Base-by-base conservation (phyloP, 257 asterid genomes). In the Ballota nigra region DNA sequence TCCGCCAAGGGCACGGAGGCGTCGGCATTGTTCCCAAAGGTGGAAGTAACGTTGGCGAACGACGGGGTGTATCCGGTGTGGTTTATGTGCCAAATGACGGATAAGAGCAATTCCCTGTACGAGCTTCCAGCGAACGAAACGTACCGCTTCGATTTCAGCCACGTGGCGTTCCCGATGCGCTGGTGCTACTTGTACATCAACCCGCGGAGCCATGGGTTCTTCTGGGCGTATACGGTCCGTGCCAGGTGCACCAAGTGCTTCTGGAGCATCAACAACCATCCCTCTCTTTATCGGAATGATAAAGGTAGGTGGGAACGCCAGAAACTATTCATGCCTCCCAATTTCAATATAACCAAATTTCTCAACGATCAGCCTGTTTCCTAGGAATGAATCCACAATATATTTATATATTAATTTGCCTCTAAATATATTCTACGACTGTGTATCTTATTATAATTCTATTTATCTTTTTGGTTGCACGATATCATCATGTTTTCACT, bases 141-240 rank as follows among this genome's bases (percentile, higher is more conserved):
- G 8, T 81, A 79, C 60, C 69, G 81, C 0, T 83, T 81, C 79
- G 11, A 2, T 0, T 81, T 86, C 72, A 6, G 1, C 0, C 92
- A 86, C 9, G 29, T 78, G n/a, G 92, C 87, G 0, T 86, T 82
- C 16, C 92, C 92, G 2, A 82, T 86, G 92, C 79, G 92, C 26
- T 86, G 89, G 92, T 86, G 92, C 78, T 86, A 73, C 87, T 15
- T 86, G 52, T 84, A 74, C 84, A 69, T 84, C 40, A 74, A 65
- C 70, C 70, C 26, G 0, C 19, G 6, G 1, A 76, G 55, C 68
- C 72, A 86, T 0, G 89, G 92, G 1, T 86, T 86, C 78, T 86
- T 86, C 69, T 86, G 87, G 87, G 92, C 83, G 0, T 86, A 80
- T 33, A 76, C 89, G 10, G 87, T 86, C 24, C 83, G 89, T 24